A percentile compares a stretch with the other conserved stretches of the same genome.
Evolutionary conservation across 2,329 filamentous ascomycete species (phyloP).

Genomic region (Clonostachys solani): DNA sequence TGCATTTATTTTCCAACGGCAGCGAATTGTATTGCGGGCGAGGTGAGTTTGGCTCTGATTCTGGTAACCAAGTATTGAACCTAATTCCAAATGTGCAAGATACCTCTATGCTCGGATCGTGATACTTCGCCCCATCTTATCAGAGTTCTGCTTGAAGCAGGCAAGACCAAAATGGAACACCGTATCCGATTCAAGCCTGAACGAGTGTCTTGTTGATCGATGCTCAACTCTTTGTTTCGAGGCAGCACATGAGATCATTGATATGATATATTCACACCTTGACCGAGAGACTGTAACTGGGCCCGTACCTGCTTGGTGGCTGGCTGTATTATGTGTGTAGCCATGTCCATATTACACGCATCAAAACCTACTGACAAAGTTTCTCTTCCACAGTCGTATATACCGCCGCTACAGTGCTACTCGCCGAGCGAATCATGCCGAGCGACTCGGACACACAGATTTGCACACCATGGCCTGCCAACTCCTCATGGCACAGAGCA

Average conservation of each 20-base stretch:
- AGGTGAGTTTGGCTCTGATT: too few relatives aligned
- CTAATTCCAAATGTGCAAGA: too few relatives aligned
- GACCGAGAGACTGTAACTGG: slow-evolving; percentile 1
- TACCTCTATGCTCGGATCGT: slow-evolving; percentile 1
- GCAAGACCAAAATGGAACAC: neutral
- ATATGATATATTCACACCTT: neutral
- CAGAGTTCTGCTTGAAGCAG: slow-evolving; percentile 1
- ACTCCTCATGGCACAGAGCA: slow-evolving; percentile 2
- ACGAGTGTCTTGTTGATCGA: neutral
- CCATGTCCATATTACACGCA: neutral
- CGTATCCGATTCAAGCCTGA: neutral
- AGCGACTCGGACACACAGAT: neutral
- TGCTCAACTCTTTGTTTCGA: slow-evolving; percentile 1
- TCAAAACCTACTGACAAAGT: neutral
- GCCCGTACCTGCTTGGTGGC: slow-evolving; percentile 3
- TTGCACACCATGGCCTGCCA: neutral
- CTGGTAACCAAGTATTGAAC: too few relatives aligned
- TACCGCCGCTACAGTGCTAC: slow-evolving; percentile 2
- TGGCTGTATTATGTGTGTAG: slow-evolving; percentile 1
- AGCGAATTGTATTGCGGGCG: slow-evolving; percentile 2
- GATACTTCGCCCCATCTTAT: neutral
- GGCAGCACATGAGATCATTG: slow-evolving; percentile 1
- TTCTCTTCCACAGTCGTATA: slow-evolving; percentile 1
- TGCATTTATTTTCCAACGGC: neutral
- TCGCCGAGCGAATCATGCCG: slow-evolving; percentile 1